Evolutionary conservation across 371 early-diverging fungal genomes (phyloP), one percentile per base, ranked within the genome.

Genomic region (Rhizopus microsporus): DNA sequence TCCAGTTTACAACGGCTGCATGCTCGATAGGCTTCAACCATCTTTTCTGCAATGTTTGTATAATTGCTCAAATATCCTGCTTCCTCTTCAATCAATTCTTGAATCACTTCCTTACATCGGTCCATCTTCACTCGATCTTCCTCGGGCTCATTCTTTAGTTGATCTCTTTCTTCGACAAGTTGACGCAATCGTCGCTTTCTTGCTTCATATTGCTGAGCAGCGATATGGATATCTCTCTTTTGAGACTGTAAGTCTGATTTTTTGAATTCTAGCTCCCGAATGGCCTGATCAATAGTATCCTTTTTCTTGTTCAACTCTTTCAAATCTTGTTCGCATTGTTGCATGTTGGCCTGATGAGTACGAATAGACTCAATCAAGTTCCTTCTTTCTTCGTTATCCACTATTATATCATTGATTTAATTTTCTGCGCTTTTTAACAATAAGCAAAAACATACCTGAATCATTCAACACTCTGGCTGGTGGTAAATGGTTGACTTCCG

Each of bases 401-500:
- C 68, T 71, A 60, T 40, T 16, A 13, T 2, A 40, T 29, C 29
- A n/a, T 43, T 10, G 7, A n/a, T n/a, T 43, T 54, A 9, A 12
- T 51, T 15, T 10, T 39, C 23, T 34, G 31, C n/a, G 2, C 23
- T 23, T 23, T 23, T 23, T 23, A 23, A 23, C 23, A 23, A 23
- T 23, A 23, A 23, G 0, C 2, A 23, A 32, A 44, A 32, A 44
- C 55, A 67, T 77, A 78, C 87, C 70, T 17, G 82, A 61, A 51
- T 74, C 61, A n/a, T 69, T 72, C 42, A 90, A 62, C 7, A 74
- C 57, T 9, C 56, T 50, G 5, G 88, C 72, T 4, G 52, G 54
- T 6, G 48, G 39, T 17, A 83, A 61, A 7, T 56, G 50, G 3
- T 67, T 69, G 4, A 75, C 68, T 5, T 72, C 71, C 1, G 79